phyloP scores from a whole-genome alignment of 1,139 yeast genomes.

The Kodamaea plutei region DNA sequence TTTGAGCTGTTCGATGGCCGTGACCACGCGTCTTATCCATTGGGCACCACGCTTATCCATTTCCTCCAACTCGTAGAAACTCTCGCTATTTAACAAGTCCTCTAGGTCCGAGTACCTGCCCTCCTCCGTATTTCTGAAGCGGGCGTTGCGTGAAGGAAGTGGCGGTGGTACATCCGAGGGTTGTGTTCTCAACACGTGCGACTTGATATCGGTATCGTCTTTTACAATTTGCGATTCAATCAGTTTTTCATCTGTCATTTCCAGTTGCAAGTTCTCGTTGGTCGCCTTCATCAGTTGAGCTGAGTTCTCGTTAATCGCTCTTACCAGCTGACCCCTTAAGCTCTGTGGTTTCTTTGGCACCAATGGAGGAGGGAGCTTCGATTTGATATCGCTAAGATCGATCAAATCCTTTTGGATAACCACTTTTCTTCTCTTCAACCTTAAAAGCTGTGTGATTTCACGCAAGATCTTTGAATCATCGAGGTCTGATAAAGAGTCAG shows the following conservation, averaged over 20 bases:
- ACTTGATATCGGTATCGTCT: too few species aligned
- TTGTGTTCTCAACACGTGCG: neutral
- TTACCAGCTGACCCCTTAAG: conserved; percentile 22
- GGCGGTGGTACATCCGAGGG: conserved; percentile 1
- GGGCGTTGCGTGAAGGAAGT: conserved; percentile 1
- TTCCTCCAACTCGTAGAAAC: conserved; percentile 34
- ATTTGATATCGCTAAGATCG: conserved; percentile 22
- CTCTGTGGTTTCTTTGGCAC: conserved; percentile 36
- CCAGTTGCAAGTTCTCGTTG: too few species aligned
- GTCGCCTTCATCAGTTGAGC: too few species aligned
- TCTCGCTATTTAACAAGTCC: conserved; percentile 24
- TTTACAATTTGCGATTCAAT: too few species aligned
- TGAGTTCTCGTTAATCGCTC: too few species aligned
- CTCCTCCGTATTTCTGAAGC: conserved; percentile 1
- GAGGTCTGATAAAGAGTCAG: conserved; percentile 57
- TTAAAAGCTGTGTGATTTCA: conserved; percentile 26
- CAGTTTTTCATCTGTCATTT: too few species aligned
- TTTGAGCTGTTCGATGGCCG: conserved; percentile 35
- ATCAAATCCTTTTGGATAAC: conserved; percentile 28
- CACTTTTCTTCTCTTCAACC: conserved; percentile 13
- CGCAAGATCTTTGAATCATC: conserved; percentile 40
- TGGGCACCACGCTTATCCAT: conserved; percentile 45
- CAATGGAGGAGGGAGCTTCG: conserved; percentile 26
- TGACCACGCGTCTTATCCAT: conserved; percentile 45
- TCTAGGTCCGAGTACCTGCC: conserved; percentile 6